Conservation (phyloP, 768 basidiomycete genomes). For the Psilocybe azurescens region DNA sequence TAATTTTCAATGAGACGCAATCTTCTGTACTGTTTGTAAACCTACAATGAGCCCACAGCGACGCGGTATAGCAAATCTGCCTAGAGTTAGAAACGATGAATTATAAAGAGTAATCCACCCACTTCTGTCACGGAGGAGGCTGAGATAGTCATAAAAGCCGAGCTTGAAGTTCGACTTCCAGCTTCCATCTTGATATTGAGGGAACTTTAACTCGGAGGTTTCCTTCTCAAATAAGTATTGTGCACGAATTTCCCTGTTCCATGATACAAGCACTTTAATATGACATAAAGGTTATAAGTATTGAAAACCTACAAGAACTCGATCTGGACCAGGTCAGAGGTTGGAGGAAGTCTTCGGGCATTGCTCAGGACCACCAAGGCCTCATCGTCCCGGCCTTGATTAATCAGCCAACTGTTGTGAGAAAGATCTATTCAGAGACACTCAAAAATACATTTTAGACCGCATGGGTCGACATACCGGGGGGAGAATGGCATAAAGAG, state of each 20-base stretch:
- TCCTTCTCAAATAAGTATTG: constrained; percentile 79
- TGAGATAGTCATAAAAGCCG: constrained; percentile 62
- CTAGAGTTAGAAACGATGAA: not conserved
- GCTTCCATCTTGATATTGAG: constrained; percentile 67
- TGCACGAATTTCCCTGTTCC: constrained; percentile 68
- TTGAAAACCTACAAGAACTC: constrained; percentile 66
- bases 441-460: not conserved
- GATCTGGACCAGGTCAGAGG: constrained; percentile 71
- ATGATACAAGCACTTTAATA: not conserved
- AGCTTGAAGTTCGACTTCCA: constrained; percentile 64
- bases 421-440: not conserved
- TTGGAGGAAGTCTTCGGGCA: constrained; percentile 58
- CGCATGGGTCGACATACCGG: constrained; percentile 41
- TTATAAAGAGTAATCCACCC: constrained; percentile 10
- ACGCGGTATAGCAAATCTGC: constrained; percentile 67
- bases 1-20: not conserved
- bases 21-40: constrained; percentile 1
- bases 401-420: constrained; percentile 71
- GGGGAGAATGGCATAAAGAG: constrained; percentile 84
- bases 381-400: constrained; percentile 78
- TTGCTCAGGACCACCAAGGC: constrained; percentile 66
- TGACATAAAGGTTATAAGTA: not conserved
- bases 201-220: constrained; percentile 58
- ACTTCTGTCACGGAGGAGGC: constrained; percentile 60
- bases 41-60: constrained; percentile 61